Percentiles rank a stretch among this genome's conserved stretches.
Evolutionary conservation across 139 green algal species (phyloP).

Genomic region (Tetraselmis striata): DNA sequence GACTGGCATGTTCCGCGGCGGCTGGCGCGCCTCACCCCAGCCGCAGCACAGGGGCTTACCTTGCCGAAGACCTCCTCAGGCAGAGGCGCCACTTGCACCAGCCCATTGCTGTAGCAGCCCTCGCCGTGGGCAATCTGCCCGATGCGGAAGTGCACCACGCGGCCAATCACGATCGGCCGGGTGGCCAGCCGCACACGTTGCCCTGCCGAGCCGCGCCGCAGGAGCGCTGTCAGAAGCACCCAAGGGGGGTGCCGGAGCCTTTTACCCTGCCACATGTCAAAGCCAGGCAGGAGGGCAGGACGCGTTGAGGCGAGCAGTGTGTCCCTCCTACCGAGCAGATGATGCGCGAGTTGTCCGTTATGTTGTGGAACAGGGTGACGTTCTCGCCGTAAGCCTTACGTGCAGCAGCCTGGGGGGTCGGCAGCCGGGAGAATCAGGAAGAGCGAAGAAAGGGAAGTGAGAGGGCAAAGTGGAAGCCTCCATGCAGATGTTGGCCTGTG

Average conservation of each 20-base stretch:
- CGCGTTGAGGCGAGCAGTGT: too few species aligned
- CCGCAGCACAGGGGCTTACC: too few species aligned
- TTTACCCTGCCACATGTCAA: too few species aligned
- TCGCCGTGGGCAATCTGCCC: slow-evolving; percentile 34
- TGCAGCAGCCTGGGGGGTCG: neutral
- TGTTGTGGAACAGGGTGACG: slow-evolving; percentile 52
- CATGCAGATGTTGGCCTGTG: too few species aligned
- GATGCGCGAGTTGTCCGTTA: slow-evolving; percentile 33
- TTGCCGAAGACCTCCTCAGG: slow-evolving; percentile 48
- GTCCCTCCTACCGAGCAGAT: slow-evolving; percentile 13
- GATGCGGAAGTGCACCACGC: slow-evolving; percentile 50
- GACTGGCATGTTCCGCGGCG: too few species aligned
- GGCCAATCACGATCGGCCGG: slow-evolving; percentile 47
- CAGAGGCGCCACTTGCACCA: slow-evolving; percentile 45
- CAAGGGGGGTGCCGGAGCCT: too few species aligned
- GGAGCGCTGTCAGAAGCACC: too few species aligned
- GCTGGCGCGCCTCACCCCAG: too few species aligned
- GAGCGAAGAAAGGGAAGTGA: too few species aligned
- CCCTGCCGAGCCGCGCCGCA: slow-evolving; percentile 25
- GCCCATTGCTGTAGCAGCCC: slow-evolving; percentile 40
- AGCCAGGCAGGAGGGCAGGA: too few species aligned
- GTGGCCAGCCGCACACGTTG: slow-evolving; percentile 50
- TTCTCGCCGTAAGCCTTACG: slow-evolving; percentile 26
- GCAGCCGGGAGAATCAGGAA: neutral
- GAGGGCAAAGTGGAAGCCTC: too few species aligned